Percentiles rank a stretch among this genome's conserved stretches.
Evolutionary conservation across 2,329 filamentous ascomycete genomes (phyloP).

Genomic region (Amauroascus niger): DNA sequence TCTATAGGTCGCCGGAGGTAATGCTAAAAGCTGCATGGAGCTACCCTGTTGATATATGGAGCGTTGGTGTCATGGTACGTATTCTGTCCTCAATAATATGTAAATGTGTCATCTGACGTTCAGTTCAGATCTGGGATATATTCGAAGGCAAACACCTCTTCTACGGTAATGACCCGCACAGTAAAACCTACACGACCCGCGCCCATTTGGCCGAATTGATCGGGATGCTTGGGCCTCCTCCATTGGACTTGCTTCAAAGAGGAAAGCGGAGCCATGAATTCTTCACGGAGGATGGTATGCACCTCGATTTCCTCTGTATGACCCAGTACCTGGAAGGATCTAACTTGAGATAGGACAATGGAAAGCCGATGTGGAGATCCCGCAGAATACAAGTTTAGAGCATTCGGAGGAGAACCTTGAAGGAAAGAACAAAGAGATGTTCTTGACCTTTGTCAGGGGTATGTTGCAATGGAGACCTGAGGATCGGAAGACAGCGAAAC

Average conservation of each 20-base stretch:
- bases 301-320: constrained; percentile 5
- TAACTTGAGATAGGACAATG: constrained; percentile 18
- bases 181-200: constrained; percentile 30
- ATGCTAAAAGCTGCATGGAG: constrained; percentile 27
- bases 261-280: constrained; percentile 32
- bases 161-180: constrained; percentile 31
- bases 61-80: constrained; percentile 31
- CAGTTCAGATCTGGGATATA: constrained; percentile 40
- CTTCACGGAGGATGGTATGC: constrained; percentile 33
- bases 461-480: constrained; percentile 33
- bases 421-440: constrained; percentile 25
- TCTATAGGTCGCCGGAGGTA: constrained; percentile 31
- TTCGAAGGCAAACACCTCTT: constrained; percentile 41
- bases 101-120: too few species aligned
- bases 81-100: too few species aligned
- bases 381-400: constrained; percentile 12
- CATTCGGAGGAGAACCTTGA: constrained; percentile 20
- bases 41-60: constrained; percentile 34
- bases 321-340: constrained; percentile 11
- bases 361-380: constrained; percentile 19
- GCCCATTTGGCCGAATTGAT: constrained; percentile 41
- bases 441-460: constrained; percentile 27
- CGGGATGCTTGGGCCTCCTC: constrained; percentile 36
- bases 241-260: constrained; percentile 27
- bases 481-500: constrained; percentile 29